phyloP scores from a whole-genome alignment of 1,284 basidiomycete species.

The Meira miltonrushii region DNA sequence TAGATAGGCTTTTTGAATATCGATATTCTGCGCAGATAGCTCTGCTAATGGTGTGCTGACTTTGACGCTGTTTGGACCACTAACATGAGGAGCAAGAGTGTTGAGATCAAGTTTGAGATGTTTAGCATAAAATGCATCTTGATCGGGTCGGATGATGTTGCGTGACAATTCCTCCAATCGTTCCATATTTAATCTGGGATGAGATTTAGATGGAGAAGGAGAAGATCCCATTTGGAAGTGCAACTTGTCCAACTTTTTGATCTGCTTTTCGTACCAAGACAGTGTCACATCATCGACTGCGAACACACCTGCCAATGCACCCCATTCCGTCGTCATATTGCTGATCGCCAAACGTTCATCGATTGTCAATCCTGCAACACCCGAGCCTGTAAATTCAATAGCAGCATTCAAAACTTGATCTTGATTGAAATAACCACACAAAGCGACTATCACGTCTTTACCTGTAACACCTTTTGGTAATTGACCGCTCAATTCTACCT shows the following conservation, averaged over 20 bases:
- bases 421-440: constrained; percentile 92
- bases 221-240: constrained; percentile 62
- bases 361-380: constrained; percentile 71
- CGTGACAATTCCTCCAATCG: constrained; percentile 64
- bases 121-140: constrained; percentile 75
- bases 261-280: constrained; percentile 78
- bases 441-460: constrained; percentile 95
- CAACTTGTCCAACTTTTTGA: constrained; percentile 72
- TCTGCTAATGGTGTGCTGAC: constrained; percentile 81
- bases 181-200: constrained; percentile 77
- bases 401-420: constrained; percentile 98
- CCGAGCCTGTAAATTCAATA: constrained; percentile 93
- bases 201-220: constrained; percentile 60
- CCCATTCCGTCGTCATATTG: constrained; percentile 97
- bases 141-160: constrained; percentile 67
- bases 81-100: constrained; percentile 88
- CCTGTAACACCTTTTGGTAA: constrained; percentile 87
- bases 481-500: constrained; percentile 80
- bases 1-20: constrained; percentile 95
- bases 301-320: constrained; percentile 90
- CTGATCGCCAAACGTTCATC: constrained; percentile 88
- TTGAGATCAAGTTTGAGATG: constrained; percentile 88
- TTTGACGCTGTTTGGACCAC: constrained; percentile 96
- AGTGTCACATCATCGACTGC: constrained; percentile 79
- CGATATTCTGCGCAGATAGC: constrained; percentile 68